Evolutionary conservation across 345 rosid genomes (phyloP), one percentile per base, ranked within the genome.

Genomic region (Passiflora organensis): DNA sequence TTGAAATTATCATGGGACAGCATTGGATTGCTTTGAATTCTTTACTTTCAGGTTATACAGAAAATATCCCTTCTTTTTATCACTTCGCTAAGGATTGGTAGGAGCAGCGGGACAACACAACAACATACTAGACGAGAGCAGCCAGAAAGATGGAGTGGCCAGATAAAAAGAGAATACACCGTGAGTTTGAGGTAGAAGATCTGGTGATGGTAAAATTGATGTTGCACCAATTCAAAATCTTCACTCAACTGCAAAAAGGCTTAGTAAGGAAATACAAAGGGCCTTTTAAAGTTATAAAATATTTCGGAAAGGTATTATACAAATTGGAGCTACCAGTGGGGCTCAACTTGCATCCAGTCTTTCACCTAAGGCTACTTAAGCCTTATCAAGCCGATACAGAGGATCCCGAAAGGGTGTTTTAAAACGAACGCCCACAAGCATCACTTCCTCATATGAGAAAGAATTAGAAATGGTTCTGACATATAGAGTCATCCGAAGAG

Each of bases 1-100:
- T 46, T 5, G n/a, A 53, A 32, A 4, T 54, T 0, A 16, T 8
- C 0, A 56, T 0, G 2, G 55, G 61, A 1, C 12, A 56, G 4
- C 43, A 57, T 11, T 58, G 48, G 0, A 1, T 43, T 0, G 62
- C 48, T 0, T 59, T 32, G 0, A 3, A 42, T 0, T 34, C n/a
- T 0, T 0, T 62, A 0, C 44, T 17, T 0, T 1, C 5, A 0
- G 32, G 37, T 0, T 61, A 57, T 5, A 17, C 0, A 0, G 37
- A 48, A 0, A 17, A 1, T 6, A 62, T 28, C 6, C 54, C 24
- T 0, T 4, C 5, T 0, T 11, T 49, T 0, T 46, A 3, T 1
- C 10, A 43, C 0, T 10, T 56, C 1, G 60, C 47, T 0, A 56
- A 52, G 19, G 17, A 4, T 0, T 56, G 50, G 50, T 16, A 45